Evolutionary conservation across 768 basidiomycete species (phyloP), one percentile per base, ranked within the genome.

Genomic region (Collybia sp.): DNA sequence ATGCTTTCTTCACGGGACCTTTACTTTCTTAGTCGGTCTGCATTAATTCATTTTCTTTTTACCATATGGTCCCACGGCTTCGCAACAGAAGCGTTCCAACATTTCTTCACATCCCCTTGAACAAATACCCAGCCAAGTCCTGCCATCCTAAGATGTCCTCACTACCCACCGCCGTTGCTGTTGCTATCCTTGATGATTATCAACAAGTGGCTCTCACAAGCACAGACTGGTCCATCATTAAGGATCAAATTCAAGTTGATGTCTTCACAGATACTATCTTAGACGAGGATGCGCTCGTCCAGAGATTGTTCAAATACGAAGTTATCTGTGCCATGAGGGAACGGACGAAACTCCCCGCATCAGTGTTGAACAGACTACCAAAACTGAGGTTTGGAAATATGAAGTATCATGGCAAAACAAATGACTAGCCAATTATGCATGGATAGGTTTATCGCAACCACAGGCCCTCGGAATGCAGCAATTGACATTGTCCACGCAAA

Each of bases 261-360:
- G 69, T 76, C 38, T 81, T 71, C 60, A 62, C 63, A 2, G 74
- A 80, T 42, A 79, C 80, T 1, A 57, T 82, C 35, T 57, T 58
- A n/a, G 72, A 78, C 47, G 75, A 79, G 53, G 72, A 76, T 56
- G 58, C 58, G 11, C 68, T 83, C 2, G 73, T 71, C 8, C 54
- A 69, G 34, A 67, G 79, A 43, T 66, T 85, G 35, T 53, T 68
- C 40, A 66, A 71, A 1, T 83, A 77, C 58, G 59, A 76, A 5
- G 72, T 87, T 36, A 68, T 85, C 16, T 79, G 77, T 56, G 71
- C 81, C 3, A 85, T 85, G 82, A 68, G 83, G 42, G 84, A 85
- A 53, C 67, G 84, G 25, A 85, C 83, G 0, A 77, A 74, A 46
- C 76, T 87, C 55, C 57, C 69, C 6, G 58, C 65, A 5, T 63